Evolutionary conservation across 768 basidiomycete genomes (phyloP).

Genomic region (Agaricus blazei): DNA sequence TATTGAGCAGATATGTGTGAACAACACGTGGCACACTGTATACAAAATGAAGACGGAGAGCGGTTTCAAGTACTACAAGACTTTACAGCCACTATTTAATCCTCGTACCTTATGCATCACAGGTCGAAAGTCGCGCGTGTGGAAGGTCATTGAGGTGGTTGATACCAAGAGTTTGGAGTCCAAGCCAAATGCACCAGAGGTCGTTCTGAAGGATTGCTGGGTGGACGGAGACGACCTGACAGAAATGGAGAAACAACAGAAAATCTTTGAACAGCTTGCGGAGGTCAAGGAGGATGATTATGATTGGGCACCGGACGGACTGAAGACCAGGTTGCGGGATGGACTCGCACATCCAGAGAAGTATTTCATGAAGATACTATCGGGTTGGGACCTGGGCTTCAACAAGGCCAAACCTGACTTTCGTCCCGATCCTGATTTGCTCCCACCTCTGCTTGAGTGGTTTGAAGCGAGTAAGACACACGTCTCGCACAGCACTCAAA

Average conservation of each 20-base stretch:
- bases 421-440: not conserved
- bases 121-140: conserved; percentile 12
- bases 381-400: not conserved
- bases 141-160: conserved; percentile 8
- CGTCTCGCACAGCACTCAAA: too few species aligned
- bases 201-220: not conserved
- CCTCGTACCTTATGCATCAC: conserved; percentile 4
- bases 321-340: not conserved
- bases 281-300: not conserved
- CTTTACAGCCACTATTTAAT: not conserved
- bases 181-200: not conserved
- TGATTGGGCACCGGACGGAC: not conserved
- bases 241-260: conserved; percentile 12
- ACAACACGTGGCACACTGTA: not conserved
- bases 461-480: too few species aligned
- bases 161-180: not conserved
- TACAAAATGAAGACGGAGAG: not conserved
- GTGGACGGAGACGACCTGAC: not conserved
- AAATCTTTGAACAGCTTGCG: conserved; percentile 10
- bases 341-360: not conserved
- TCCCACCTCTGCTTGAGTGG: too few species aligned
- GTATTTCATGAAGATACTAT: conserved; percentile 2
- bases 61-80: conserved; percentile 1
- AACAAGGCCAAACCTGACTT: not conserved
- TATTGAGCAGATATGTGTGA: not conserved